A percentile compares a stretch with the other conserved stretches of the same genome.
phyloP scores from a whole-genome alignment of 2,329 filamentous ascomycete genomes.

The Alternaria consortialis region DNA sequence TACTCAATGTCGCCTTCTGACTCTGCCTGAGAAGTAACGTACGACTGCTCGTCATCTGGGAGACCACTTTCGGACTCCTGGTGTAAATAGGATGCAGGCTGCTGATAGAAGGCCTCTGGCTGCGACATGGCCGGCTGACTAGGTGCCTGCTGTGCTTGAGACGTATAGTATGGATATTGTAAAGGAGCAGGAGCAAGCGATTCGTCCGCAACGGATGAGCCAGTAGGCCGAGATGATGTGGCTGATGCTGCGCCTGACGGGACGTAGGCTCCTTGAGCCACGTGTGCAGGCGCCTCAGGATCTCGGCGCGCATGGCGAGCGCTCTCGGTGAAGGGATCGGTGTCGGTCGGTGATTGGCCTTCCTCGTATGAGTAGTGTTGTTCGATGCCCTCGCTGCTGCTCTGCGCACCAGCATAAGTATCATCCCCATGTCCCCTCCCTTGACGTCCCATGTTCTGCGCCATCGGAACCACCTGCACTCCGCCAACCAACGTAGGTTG shows the following conservation, averaged over 20 bases:
- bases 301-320: slow-evolving; percentile 39
- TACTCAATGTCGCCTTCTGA: slow-evolving; percentile 52
- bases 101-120: slow-evolving; percentile 51
- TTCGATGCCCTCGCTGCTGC: slow-evolving; percentile 47
- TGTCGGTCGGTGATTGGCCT: slow-evolving; percentile 64
- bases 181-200: slow-evolving; percentile 39
- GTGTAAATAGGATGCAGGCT: slow-evolving; percentile 50
- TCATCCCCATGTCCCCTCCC: slow-evolving; percentile 48
- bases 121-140: slow-evolving; percentile 38
- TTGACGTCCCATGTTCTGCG: slow-evolving; percentile 67
- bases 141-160: slow-evolving; percentile 33
- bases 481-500: slow-evolving; percentile 89
- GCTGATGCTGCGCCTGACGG: slow-evolving; percentile 40
- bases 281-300: slow-evolving; percentile 39
- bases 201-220: slow-evolving; percentile 28
- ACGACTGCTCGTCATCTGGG: slow-evolving; percentile 49
- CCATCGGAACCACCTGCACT: slow-evolving; percentile 95
- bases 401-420: slow-evolving; percentile 39
- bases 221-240: slow-evolving; percentile 30
- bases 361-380: slow-evolving; percentile 62
- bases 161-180: slow-evolving; percentile 33
- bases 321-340: slow-evolving; percentile 69
- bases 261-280: slow-evolving; percentile 47
- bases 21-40: slow-evolving; percentile 46
- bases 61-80: slow-evolving; percentile 31